Conservation (phyloP, 208 protist species). For the Acanthamoeba lenticulata region DNA sequence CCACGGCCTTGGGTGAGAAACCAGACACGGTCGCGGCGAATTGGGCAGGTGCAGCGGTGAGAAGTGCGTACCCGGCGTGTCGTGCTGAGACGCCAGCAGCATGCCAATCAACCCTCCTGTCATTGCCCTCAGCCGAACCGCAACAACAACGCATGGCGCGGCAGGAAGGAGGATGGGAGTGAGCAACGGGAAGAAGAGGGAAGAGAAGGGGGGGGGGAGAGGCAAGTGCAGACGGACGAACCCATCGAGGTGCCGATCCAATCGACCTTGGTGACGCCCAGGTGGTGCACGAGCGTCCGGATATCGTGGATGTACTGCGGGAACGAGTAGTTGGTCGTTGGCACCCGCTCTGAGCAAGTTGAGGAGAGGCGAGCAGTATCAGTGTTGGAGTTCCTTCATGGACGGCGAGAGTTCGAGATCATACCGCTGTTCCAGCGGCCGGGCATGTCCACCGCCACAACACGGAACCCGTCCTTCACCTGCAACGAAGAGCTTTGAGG, state of each 20-base stretch:
- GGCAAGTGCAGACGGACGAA: neutral
- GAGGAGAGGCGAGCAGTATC: neutral
- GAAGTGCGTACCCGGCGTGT: neutral
- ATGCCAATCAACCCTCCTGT: neutral
- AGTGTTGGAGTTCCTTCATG: too few relatives aligned
- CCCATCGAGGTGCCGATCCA: conserved; percentile 17
- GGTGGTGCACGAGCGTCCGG: neutral
- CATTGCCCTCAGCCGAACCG: too few relatives aligned
- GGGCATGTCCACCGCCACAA: neutral
- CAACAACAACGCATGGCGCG: neutral
- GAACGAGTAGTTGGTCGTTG: neutral
- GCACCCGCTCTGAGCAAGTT: neutral
- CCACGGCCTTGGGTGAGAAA: neutral
- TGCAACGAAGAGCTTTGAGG: too few relatives aligned
- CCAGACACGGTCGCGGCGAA: neutral
- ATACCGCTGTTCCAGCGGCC: neutral
- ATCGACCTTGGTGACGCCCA: neutral
- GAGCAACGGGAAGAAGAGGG: neutral
- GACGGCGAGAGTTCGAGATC: too few relatives aligned
- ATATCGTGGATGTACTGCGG: conserved; percentile 18
- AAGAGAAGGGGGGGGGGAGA: neutral
- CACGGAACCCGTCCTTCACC: neutral
- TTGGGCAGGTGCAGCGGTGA: neutral
- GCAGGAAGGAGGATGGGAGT: neutral
- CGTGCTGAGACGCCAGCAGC: neutral